Percentiles rank a stretch among this genome's conserved stretches.
These are phyloP conservation scores for Cymbopogon flexuosus DNA, from an alignment of 202 grass and related monocot genomes.

Conservation along the genomic window DNA sequence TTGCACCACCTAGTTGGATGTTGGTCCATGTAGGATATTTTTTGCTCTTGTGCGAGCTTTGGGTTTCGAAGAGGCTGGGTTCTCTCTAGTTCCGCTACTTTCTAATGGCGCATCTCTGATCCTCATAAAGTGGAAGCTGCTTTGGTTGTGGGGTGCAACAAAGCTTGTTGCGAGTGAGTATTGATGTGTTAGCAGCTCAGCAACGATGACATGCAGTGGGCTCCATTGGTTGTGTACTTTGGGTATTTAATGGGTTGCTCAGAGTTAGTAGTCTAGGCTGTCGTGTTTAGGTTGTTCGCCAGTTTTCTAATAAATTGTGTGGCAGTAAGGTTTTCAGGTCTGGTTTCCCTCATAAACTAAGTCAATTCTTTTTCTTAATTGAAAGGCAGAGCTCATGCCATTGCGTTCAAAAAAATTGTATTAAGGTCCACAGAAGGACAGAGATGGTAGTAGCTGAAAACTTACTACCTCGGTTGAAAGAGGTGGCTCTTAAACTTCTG, in stretches of 20 bases:
- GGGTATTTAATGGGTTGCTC: background rate
- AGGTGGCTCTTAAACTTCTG: conserved; percentile 79
- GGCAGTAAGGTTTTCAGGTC: background rate
- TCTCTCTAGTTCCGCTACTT: background rate
- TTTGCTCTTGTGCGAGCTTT: background rate
- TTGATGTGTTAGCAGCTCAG: background rate
- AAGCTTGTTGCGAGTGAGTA: background rate
- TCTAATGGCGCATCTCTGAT: background rate
- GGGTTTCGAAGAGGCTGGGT: background rate
- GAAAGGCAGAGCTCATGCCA: background rate
- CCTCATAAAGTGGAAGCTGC: background rate
- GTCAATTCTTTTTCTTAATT: background rate
- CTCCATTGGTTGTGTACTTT: background rate
- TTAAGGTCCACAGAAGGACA: background rate
- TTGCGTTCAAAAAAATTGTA: background rate
- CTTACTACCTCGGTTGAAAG: conserved; percentile 78
- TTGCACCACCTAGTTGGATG: background rate
- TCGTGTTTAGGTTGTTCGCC: background rate
- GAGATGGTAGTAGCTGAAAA: conserved; percentile 9
- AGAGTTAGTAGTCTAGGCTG: background rate
- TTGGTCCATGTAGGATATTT: background rate
- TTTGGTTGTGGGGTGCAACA: background rate
- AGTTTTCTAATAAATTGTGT: background rate
- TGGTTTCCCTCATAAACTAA: background rate
- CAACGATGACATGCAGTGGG: background rate